These are phyloP conservation scores for Nitzschia sp. DNA, from an alignment of 108 stramenopile genomes.

Conservation along the genomic window DNA sequence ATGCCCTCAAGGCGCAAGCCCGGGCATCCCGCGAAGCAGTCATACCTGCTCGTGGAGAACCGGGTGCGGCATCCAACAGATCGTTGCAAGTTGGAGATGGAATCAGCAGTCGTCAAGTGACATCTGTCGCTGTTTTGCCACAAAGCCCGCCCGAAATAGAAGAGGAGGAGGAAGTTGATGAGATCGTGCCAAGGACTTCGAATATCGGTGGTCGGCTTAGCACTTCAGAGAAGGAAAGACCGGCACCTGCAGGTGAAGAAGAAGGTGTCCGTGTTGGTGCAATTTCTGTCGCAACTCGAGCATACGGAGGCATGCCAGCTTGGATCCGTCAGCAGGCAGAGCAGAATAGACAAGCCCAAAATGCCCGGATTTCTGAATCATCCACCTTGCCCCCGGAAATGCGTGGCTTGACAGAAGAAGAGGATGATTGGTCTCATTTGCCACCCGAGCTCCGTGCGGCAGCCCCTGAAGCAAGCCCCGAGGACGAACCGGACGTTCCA, in stretches of 20 bases:
- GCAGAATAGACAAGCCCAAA: neutral
- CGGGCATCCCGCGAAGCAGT: neutral
- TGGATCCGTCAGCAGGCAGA: constrained; percentile 2
- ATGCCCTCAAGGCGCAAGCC: neutral
- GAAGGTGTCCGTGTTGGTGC: neutral
- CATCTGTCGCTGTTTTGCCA: neutral
- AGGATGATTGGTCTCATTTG: neutral
- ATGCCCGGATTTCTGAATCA: neutral
- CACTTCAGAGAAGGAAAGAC: neutral
- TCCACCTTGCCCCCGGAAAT: neutral
- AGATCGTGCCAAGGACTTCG: no score
- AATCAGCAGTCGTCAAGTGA: neutral
- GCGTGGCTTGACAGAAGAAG: neutral
- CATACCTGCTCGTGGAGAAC: neutral
- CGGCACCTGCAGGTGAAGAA: neutral
- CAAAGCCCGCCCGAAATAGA: neutral
- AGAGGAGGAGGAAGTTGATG: neutral
- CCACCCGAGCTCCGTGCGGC: neutral
- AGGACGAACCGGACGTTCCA: neutral
- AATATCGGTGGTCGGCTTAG: neutral
- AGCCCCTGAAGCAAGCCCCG: neutral
- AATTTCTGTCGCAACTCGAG: neutral
- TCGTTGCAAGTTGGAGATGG: neutral
- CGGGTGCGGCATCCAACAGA: neutral
- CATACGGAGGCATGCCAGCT: constrained; percentile 1